phyloP scores from a whole-genome alignment of 2,329 filamentous ascomycete genomes.

The Byssochlamys sp. region DNA sequence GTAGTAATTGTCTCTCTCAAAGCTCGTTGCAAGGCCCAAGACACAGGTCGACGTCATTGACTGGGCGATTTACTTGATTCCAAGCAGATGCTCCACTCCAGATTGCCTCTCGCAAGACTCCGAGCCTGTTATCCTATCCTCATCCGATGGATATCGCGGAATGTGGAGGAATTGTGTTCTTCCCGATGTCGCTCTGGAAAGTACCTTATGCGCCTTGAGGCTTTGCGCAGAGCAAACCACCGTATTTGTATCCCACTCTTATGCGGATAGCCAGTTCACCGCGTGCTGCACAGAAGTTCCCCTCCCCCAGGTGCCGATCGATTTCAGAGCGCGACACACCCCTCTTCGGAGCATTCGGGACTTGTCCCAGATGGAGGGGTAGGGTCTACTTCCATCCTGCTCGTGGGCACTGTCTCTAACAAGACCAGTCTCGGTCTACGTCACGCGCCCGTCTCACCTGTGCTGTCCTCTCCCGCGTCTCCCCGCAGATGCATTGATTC shows the following conservation, averaged over 20 bases:
- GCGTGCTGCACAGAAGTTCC: background rate
- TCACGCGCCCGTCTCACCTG: background rate
- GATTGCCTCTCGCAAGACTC: background rate
- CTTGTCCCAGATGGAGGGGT: background rate
- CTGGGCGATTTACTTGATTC: background rate
- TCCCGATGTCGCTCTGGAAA: background rate
- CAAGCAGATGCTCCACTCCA: background rate
- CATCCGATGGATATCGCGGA: background rate
- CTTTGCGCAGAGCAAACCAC: background rate
- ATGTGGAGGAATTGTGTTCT: background rate
- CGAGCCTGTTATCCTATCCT: background rate
- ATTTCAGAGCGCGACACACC: background rate
- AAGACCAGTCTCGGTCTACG: background rate
- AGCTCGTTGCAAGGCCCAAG: background rate
- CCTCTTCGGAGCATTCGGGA: background rate
- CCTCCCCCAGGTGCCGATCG: background rate
- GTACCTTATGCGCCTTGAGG: background rate
- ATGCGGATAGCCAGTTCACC: background rate
- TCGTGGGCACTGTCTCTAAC: background rate
- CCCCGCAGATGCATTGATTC: background rate
- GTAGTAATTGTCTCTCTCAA: background rate
- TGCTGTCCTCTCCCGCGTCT: background rate
- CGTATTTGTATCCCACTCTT: background rate
- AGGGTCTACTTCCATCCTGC: background rate
- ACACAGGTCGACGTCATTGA: background rate